Conservation (phyloP, 495 filamentous ascomycete species). For the Podospora bellae-mahoneyi region DNA sequence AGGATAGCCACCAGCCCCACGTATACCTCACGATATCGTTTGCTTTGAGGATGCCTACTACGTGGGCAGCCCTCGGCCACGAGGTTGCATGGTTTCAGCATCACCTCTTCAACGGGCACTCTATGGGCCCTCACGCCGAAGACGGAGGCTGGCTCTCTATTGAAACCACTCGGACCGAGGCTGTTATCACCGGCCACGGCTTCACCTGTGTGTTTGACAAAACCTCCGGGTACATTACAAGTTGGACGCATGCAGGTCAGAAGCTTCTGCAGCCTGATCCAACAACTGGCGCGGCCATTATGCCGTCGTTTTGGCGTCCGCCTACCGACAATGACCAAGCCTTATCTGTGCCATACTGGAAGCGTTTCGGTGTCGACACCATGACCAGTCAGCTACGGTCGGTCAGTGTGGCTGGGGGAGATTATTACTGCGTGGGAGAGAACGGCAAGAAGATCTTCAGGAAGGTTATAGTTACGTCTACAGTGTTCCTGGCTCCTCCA, state of each 20-base stretch:
- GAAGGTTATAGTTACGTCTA: slow-evolving; percentile 32
- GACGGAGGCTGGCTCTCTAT: neutral
- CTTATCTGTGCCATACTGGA: slow-evolving; percentile 37
- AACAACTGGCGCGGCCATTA: slow-evolving; percentile 35
- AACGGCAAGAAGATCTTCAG: slow-evolving; percentile 14
- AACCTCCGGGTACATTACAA: slow-evolving; percentile 38
- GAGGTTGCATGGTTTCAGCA: slow-evolving; percentile 32
- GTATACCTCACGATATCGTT: slow-evolving; percentile 26
- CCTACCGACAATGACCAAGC: slow-evolving; percentile 61
- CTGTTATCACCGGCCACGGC: slow-evolving; percentile 14
- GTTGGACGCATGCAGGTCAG: slow-evolving; percentile 27
- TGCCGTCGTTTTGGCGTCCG: slow-evolving; percentile 40
- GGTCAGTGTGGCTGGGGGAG: slow-evolving; percentile 34
- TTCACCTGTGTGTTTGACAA: slow-evolving; percentile 42
- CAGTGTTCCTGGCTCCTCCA: slow-evolving; percentile 44
- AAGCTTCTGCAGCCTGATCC: slow-evolving; percentile 37
- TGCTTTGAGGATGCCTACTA: slow-evolving; percentile 12
- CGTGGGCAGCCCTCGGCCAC: slow-evolving; percentile 29
- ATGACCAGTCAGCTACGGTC: slow-evolving; percentile 44
- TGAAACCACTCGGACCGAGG: neutral
- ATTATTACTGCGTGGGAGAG: slow-evolving; percentile 10
- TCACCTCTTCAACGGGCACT: neutral
- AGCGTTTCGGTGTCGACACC: slow-evolving; percentile 34
- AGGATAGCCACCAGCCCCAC: neutral
- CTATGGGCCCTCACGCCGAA: neutral